These are phyloP conservation scores for Colletotrichum sp. DNA, from an alignment of 2,329 filamentous ascomycete genomes.

Conservation along the genomic window DNA sequence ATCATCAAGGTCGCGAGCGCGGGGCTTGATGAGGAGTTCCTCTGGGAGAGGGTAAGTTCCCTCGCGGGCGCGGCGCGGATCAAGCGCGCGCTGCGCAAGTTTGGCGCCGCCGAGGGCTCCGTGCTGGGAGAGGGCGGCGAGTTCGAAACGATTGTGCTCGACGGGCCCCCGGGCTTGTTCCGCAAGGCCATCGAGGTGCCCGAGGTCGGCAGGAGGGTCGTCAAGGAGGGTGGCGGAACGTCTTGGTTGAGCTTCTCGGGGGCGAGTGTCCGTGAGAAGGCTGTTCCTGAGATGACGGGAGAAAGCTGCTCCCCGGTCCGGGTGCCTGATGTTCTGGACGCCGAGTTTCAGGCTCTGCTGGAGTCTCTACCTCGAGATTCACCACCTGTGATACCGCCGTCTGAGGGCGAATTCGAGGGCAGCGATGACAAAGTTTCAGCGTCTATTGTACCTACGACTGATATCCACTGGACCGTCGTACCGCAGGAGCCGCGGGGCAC, in stretches of 20 bases:
- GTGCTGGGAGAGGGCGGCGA: slow-evolving; percentile 93
- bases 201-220: slow-evolving; percentile 54
- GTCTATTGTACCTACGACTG: background rate
- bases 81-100: slow-evolving; percentile 64
- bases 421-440: background rate
- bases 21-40: slow-evolving; percentile 78
- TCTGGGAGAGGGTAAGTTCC: slow-evolving; percentile 82
- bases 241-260: slow-evolving; percentile 70
- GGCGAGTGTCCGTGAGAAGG: slow-evolving; percentile 57
- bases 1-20: slow-evolving; percentile 96
- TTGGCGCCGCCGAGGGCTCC: slow-evolving; percentile 71
- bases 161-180: slow-evolving; percentile 78
- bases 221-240: slow-evolving; percentile 76
- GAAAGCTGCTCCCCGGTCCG: slow-evolving; percentile 40
- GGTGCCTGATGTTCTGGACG: slow-evolving; percentile 71
- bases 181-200: slow-evolving; percentile 70
- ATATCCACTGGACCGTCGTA: slow-evolving; percentile 44
- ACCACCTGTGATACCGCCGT: background rate
- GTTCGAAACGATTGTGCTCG: slow-evolving; percentile 89
- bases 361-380: slow-evolving; percentile 28
- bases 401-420: background rate
- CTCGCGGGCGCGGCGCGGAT: slow-evolving; percentile 50
- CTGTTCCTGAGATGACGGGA: slow-evolving; percentile 13
- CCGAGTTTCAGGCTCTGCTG: slow-evolving; percentile 54
- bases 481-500: slow-evolving; percentile 24